Evolutionary conservation across 2,329 filamentous ascomycete genomes (phyloP), one percentile per base, ranked within the genome.

Genomic region (Cucurbitaria berberidis): DNA sequence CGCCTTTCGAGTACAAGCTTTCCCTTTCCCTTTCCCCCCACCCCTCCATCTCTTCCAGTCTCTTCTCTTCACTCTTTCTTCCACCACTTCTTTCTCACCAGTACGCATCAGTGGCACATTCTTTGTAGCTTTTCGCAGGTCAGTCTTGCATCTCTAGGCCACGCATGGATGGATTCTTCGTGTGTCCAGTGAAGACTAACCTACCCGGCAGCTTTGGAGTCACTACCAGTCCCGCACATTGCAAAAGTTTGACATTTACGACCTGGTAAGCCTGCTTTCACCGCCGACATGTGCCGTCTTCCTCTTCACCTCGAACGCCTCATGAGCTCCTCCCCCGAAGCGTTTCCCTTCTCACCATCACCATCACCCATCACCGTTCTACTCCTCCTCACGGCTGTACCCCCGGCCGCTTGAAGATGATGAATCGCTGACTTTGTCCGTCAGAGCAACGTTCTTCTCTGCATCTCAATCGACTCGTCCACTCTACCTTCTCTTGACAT

Each of bases 71-170:
- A 64, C 68, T 67, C 62, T 66, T 67, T 68, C 57, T 59, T 66
- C n/a, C 59, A 67, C 64, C 69, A 73, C 71, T 72, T 70, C 71
- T 70, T 72, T 68, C 66, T 72, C 68, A 72, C 71, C 63, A 74
- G 54, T 73, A 74, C 72, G 68, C 69, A 72, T 76, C 73, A 75
- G 72, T 74, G 74, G 68, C 71, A 74, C 74, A 75, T 76, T 76
- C 73, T 76, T 76, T 75, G 73, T 75, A 75, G 73, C 74, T 75
- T 74, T 75, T 69, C 70, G 66, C 69, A 72, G 72, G 72, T 75
- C 57, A 59, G 72, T 62, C 52, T 42, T 45, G 35, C 45, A 15
- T 51, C 41, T 30, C 45, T 32, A 34, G 41, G 35, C 47, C n/a
- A n/a, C n/a, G n/a, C n/a, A n/a, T n/a, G n/a, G n/a, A n/a, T n/a